These are phyloP conservation scores for Colletotrichum sp. DNA, from an alignment of 2,329 filamentous ascomycete species.

Conservation along the genomic window DNA sequence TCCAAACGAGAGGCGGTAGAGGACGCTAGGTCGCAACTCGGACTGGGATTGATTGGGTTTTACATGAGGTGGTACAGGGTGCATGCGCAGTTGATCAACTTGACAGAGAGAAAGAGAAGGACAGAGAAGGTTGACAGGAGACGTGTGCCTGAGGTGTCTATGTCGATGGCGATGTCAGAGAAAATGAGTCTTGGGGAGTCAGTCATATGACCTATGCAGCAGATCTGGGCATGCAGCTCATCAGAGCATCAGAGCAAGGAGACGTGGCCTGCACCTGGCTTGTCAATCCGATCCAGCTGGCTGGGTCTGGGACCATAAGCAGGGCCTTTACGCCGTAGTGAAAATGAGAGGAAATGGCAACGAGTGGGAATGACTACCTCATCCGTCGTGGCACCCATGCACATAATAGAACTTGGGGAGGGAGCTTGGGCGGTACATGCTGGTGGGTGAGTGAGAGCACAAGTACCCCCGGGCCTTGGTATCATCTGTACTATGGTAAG, in stretches of 20 bases:
- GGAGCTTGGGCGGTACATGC: neutral
- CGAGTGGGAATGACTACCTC: neutral
- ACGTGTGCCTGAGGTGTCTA: neutral
- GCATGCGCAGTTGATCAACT: neutral
- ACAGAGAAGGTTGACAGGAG: neutral
- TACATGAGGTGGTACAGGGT: neutral
- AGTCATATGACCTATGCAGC: neutral
- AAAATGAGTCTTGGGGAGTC: neutral
- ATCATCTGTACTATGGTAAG: neutral
- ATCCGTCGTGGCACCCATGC: neutral
- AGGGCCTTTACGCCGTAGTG: neutral
- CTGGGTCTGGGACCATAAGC: neutral
- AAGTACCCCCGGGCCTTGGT: neutral
- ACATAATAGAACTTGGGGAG: neutral
- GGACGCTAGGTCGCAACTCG: neutral
- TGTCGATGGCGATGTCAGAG: neutral
- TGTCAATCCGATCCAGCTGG: neutral
- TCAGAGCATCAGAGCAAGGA: neutral
- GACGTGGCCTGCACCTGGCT: neutral
- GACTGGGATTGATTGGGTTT: constrained; percentile 11
- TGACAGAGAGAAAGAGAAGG: neutral
- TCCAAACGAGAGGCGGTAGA: neutral
- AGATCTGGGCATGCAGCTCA: neutral
- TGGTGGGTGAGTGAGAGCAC: neutral
- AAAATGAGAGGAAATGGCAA: neutral